Conservation (phyloP, 2,329 filamentous ascomycete genomes). For the Penicillium sp. region DNA sequence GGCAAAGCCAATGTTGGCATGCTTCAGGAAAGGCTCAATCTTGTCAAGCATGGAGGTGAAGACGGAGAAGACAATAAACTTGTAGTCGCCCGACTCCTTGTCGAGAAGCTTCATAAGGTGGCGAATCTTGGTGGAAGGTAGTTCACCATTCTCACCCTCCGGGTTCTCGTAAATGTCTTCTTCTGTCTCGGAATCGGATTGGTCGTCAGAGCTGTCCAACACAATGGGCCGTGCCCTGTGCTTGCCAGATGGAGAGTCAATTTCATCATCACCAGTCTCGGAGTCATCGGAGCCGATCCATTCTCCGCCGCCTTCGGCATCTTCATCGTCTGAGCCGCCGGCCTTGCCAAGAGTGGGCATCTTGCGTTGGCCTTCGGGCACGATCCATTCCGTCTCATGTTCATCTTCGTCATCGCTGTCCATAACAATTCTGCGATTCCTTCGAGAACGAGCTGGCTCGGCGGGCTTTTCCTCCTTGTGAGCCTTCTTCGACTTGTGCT, state of each 20-base stretch:
- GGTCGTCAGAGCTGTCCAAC: slow-evolving; percentile 30
- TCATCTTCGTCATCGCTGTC: slow-evolving; percentile 64
- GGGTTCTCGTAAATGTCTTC: slow-evolving; percentile 44
- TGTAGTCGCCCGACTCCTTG: slow-evolving; percentile 77
- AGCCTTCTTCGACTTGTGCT: slow-evolving; percentile 52
- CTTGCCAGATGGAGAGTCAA: slow-evolving; percentile 31
- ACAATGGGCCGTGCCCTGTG: slow-evolving; percentile 21
- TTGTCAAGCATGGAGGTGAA: slow-evolving; percentile 99
- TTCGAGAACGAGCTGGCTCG: slow-evolving; percentile 29
- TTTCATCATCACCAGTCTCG: slow-evolving; percentile 45
- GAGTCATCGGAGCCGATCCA: slow-evolving; percentile 74
- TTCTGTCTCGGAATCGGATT: slow-evolving; percentile 49
- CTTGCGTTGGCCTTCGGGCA: slow-evolving; percentile 66
- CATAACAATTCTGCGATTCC: slow-evolving; percentile 48
- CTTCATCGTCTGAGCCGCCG: slow-evolving; percentile 83
- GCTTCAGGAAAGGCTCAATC: slow-evolving; percentile 83
- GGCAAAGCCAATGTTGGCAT: slow-evolving; percentile 73
- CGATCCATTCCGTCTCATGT: slow-evolving; percentile 75
- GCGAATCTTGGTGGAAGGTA: slow-evolving; percentile 82
- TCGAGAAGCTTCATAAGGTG: slow-evolving; percentile 79
- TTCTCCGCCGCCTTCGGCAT: slow-evolving; percentile 84
- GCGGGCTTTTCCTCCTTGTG: slow-evolving; percentile 36
- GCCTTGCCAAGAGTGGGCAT: slow-evolving; percentile 68
- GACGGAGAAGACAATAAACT: slow-evolving; percentile 98
- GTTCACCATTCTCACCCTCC: slow-evolving; percentile 46